Conservation (phyloP, 129 eudicot species). For the Solidago caesia region DNA sequence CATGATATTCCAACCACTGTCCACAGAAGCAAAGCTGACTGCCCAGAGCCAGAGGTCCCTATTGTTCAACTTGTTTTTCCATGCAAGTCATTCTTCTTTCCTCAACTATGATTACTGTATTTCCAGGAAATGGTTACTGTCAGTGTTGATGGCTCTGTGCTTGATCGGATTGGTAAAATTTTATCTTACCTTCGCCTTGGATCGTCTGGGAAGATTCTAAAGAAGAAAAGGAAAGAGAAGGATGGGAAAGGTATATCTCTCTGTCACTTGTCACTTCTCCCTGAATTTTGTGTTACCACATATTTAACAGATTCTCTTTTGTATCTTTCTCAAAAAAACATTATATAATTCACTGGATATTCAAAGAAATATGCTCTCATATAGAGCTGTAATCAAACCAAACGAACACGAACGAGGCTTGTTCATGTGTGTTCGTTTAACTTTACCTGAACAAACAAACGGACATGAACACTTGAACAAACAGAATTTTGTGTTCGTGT, state of each 20-base stretch:
- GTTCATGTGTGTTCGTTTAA: no score
- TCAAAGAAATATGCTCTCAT: no score
- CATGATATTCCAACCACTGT: constrained; percentile 95
- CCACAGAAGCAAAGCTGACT: constrained; percentile 96
- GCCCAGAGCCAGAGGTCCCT: constrained; percentile 95
- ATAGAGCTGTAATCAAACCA: no score
- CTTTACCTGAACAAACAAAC: no score
- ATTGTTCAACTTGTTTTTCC: constrained; percentile 12
- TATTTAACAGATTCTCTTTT: background rate
- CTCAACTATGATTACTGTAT: constrained; percentile 13
- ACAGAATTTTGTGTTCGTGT: no score
- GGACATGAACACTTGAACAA: no score
- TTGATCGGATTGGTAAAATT: constrained; percentile 89
- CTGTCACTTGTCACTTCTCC: background rate
- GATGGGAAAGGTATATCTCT: constrained; percentile 65
- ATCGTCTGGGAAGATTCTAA: constrained; percentile 94
- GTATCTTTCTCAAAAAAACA: constrained; percentile 4
- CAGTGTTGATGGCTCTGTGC: constrained; percentile 92
- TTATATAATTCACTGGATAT: background rate
- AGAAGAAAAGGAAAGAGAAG: constrained; percentile 93
- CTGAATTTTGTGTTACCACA: background rate
- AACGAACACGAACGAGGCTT: no score
- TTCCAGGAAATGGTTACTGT: constrained; percentile 94
- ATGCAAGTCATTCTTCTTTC: constrained; percentile 14
- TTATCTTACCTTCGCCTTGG: constrained; percentile 99